phyloP scores from a whole-genome alignment of 306 rosid species.

The Elaeagnus macrophylla region DNA sequence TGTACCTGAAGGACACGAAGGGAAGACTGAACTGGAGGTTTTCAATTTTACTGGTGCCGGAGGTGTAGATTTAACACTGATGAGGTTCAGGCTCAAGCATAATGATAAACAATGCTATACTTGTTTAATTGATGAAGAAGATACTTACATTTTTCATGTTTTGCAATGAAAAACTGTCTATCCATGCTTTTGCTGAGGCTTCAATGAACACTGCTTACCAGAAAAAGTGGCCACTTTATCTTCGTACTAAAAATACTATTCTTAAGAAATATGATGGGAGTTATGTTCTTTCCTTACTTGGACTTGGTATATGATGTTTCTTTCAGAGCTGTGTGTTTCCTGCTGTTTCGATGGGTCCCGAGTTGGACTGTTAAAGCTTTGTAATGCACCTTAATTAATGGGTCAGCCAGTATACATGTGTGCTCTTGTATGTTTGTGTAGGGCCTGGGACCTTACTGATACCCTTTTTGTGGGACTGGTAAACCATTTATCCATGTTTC shows the following conservation, averaged over 20 bases:
- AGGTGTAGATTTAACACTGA: constrained; percentile 86
- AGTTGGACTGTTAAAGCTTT: too few species aligned
- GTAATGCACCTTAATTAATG: too few species aligned
- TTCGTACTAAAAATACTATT: constrained; percentile 88
- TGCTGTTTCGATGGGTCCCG: too few species aligned
- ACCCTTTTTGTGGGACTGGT: too few species aligned
- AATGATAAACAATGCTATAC: too few species aligned
- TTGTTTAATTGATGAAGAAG: too few species aligned
- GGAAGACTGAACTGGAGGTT: constrained; percentile 65
- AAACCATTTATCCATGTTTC: too few species aligned
- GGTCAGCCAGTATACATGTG: too few species aligned
- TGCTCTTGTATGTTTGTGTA: too few species aligned
- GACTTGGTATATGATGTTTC: background rate
- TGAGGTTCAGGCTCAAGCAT: too few species aligned
- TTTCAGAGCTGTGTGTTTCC: too few species aligned
- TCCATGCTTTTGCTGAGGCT: constrained; percentile 74
- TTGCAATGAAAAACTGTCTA: constrained; percentile 45
- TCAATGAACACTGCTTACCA: constrained; percentile 77
- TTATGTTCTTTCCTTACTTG: constrained; percentile 27
- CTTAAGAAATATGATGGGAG: constrained; percentile 99
- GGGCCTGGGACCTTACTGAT: too few species aligned
- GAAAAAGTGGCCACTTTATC: constrained; percentile 93
- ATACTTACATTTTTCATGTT: background rate
- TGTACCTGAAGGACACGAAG: constrained; percentile 57
- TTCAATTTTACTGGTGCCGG: constrained; percentile 78